Base-by-base conservation (phyloP, 768 basidiomycete genomes). In the Serpula lacrymans region DNA sequence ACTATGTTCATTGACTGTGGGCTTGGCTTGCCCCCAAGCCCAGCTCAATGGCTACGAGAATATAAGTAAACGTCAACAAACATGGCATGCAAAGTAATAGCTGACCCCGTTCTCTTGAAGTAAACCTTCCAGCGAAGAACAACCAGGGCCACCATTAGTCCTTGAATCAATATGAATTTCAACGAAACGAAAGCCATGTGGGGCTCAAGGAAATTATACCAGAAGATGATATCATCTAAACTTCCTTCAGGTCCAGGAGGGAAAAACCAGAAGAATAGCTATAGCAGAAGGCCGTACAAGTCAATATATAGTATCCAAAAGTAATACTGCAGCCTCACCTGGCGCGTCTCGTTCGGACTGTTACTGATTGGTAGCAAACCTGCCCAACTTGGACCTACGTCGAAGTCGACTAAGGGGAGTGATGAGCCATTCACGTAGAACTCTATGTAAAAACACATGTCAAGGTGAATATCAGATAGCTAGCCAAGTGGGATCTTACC, bases 191-290 rank as follows among this genome's bases (percentile, higher is more conserved):
- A 26, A 36, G 24, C 34, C 17, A 41, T 11, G 9, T 11, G 11
- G 14, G 5, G 30, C 42, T n/a, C n/a, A 41, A 29, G 22, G 65
- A 63, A 59, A 39, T 35, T 63, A 35, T 49, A 82, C 85, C 85
- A 88, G 59, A 87, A 84, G 23, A 88, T 81, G 31, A 88, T 52
- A 53, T 88, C 84, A 50, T 88, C 82, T 4, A 74, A 54, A 48
- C 78, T 83, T 14, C 84, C 86, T 49, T 78, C 64, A 0, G 82
- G 82, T 3, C 83, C 84, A 2, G 85, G 82, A 39, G 86, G 86
- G 67, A 86, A 88, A 62, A 86, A 82, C 85, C 86, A 88, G 64
- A 88, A 88, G 67, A 82, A 88, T 12, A 87, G 71, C 83, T 88
- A 39, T 0, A 25, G 11, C 9, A 17, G 22, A 6, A 11, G 10